Conservation (phyloP, 2,329 filamentous ascomycete genomes). For the Diplocarpon rosae region DNA sequence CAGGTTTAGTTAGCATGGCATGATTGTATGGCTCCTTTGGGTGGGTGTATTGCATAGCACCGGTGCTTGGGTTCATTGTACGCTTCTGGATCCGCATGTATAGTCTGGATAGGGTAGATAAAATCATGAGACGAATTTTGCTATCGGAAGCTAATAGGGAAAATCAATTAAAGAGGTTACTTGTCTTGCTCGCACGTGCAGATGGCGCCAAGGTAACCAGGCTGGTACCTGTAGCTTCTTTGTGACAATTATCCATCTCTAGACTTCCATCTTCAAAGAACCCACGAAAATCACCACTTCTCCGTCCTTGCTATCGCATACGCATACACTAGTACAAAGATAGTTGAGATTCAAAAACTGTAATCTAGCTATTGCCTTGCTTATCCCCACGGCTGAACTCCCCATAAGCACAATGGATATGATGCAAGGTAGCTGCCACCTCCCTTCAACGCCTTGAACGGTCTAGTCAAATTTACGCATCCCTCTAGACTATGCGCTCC, state of each 20-base stretch:
- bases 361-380: not conserved
- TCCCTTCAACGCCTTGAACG: not conserved
- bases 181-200: not conserved
- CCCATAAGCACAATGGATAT: constrained; percentile 10
- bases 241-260: not conserved
- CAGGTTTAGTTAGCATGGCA: not conserved
- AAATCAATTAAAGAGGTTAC: not conserved
- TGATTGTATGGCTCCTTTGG: constrained; percentile 1
- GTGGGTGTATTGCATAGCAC: constrained; percentile 13
- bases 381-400: not conserved
- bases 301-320: not conserved
- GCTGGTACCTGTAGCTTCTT: not conserved
- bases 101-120: not conserved
- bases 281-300: not conserved
- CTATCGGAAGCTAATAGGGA: not conserved
- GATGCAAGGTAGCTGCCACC: constrained; percentile 13
- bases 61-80: constrained; percentile 5
- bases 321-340: not conserved
- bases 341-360: too few species aligned
- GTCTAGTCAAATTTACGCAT: not conserved
- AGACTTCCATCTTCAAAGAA: too few species aligned
- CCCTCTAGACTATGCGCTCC: constrained; percentile 12
- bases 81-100: constrained; percentile 4
- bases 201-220: not conserved
- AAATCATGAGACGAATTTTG: not conserved